A percentile compares a stretch with the other conserved stretches of the same genome.
These are phyloP conservation scores for Tricholomella constricta DNA, from an alignment of 768 basidiomycete genomes.

Conservation along the genomic window DNA sequence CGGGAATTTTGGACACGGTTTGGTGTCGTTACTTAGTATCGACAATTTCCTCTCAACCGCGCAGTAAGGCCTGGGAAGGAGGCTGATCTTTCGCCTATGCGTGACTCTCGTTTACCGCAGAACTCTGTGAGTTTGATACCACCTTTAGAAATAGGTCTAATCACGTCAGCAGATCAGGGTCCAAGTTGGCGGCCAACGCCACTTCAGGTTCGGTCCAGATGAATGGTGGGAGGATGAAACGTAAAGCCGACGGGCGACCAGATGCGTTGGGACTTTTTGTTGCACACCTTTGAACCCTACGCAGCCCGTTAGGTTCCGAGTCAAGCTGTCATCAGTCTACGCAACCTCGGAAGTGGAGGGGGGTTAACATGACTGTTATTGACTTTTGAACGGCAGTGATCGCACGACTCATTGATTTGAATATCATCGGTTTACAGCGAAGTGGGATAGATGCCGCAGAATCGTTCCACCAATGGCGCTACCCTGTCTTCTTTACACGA, in stretches of 20 bases:
- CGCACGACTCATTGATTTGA: conserved; percentile 12
- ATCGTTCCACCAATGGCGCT: conserved; percentile 26
- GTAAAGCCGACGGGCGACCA: conserved; percentile 19
- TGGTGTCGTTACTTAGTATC: no score
- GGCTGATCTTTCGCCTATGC: background rate
- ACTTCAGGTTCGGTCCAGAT: conserved; percentile 21
- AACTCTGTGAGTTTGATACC: background rate
- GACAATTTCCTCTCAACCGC: no score
- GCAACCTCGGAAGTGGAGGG: conserved; percentile 6
- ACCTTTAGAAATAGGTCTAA: background rate
- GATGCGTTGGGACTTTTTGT: background rate
- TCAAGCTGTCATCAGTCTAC: background rate
- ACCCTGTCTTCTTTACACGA: conserved; percentile 45
- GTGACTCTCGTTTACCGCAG: background rate
- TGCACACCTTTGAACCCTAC: background rate
- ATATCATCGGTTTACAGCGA: conserved; percentile 15
- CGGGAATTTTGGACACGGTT: no score
- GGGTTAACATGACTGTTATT: conserved; percentile 9
- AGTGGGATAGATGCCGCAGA: conserved; percentile 25
- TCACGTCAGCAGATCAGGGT: conserved; percentile 19
- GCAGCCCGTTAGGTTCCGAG: background rate
- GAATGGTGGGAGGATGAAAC: conserved; percentile 16
- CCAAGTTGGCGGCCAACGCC: conserved; percentile 7
- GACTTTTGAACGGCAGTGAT: conserved; percentile 11
- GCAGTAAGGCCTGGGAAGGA: no score